Evolutionary conservation across 352 stramenopile species (phyloP).

Genomic region (Phytophthora foliorum): DNA sequence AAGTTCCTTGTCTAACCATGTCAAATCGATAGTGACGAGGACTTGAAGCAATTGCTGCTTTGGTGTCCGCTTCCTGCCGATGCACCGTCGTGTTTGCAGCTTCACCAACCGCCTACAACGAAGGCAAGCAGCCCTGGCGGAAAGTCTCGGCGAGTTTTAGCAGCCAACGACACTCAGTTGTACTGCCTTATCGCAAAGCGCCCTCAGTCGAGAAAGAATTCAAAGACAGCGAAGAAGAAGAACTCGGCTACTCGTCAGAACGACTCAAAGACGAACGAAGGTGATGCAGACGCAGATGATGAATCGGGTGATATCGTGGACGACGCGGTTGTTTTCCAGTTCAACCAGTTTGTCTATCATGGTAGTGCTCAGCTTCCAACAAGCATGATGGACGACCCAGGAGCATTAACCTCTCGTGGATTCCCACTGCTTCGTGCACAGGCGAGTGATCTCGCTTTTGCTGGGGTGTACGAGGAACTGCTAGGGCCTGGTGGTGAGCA

Average conservation of each 20-base stretch:
- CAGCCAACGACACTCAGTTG: constrained; percentile 70
- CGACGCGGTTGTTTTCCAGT: constrained; percentile 67
- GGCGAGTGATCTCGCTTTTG: constrained; percentile 50
- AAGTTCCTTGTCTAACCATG: not conserved
- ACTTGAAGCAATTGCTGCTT: constrained; percentile 70
- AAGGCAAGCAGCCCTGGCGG: constrained; percentile 1
- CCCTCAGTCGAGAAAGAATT: constrained; percentile 11
- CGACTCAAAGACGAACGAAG: constrained; percentile 13
- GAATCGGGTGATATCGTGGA: constrained; percentile 34
- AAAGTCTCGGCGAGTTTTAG: constrained; percentile 30
- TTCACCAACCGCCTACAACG: constrained; percentile 14
- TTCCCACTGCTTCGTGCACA: constrained; percentile 61
- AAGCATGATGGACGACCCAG: constrained; percentile 51
- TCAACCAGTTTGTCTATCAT: constrained; percentile 72
- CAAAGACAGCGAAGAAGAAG: constrained; percentile 16
- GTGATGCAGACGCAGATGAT: constrained; percentile 36
- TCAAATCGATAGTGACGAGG: constrained; percentile 46
- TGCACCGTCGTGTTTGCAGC: constrained; percentile 3
- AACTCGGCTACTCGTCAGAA: not conserved
- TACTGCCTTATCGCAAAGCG: constrained; percentile 55
- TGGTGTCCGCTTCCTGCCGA: constrained; percentile 61
- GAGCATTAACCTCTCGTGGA: constrained; percentile 41
- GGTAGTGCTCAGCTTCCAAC: constrained; percentile 40
- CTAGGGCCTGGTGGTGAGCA: constrained; percentile 29
- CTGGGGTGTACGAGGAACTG: constrained; percentile 44